Evolutionary conservation across 2,329 filamentous ascomycete genomes (phyloP).

Genomic region (Fusarium sp.): DNA sequence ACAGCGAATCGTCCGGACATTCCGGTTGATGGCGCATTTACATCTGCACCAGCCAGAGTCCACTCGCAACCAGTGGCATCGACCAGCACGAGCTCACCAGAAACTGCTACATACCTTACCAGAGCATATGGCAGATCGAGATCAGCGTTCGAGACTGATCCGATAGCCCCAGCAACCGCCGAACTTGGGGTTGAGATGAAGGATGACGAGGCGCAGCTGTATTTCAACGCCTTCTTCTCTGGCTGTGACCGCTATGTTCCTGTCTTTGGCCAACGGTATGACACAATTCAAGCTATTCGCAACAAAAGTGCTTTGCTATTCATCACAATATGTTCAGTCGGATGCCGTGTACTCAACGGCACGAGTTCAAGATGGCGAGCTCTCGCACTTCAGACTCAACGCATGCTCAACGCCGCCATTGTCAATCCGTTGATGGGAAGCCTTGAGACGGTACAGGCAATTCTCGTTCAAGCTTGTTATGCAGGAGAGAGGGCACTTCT

Average conservation of each 20-base stretch:
- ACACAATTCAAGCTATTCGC: neutral
- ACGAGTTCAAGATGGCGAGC: slow-evolving; percentile 1
- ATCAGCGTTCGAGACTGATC: slow-evolving; percentile 4
- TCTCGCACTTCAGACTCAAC: slow-evolving; percentile 1
- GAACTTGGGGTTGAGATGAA: neutral
- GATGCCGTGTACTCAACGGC: slow-evolving; percentile 15
- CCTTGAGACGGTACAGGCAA: slow-evolving; percentile 14
- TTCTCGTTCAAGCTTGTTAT: slow-evolving; percentile 17
- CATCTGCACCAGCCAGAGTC: neutral
- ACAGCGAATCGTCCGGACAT: rapidly evolving
- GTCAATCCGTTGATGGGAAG: slow-evolving; percentile 4
- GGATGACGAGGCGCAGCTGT: neutral
- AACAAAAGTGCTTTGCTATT: neutral
- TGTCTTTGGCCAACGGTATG: neutral
- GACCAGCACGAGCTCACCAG: neutral
- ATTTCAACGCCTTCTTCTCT: slow-evolving; percentile 19
- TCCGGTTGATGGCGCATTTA: rapidly evolving
- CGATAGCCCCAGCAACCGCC: neutral
- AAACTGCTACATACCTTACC: neutral
- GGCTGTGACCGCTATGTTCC: slow-evolving; percentile 20
- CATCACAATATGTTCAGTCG: slow-evolving; percentile 20
- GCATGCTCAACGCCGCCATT: slow-evolving; percentile 21
- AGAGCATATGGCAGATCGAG: neutral
- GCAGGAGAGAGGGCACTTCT: slow-evolving; percentile 13
- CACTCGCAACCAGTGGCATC: neutral